Percentiles rank a stretch among this genome's conserved stretches.
These are phyloP conservation scores for Allium sativum DNA, from an alignment of 106 monocot genomes.

Conservation along the genomic window DNA sequence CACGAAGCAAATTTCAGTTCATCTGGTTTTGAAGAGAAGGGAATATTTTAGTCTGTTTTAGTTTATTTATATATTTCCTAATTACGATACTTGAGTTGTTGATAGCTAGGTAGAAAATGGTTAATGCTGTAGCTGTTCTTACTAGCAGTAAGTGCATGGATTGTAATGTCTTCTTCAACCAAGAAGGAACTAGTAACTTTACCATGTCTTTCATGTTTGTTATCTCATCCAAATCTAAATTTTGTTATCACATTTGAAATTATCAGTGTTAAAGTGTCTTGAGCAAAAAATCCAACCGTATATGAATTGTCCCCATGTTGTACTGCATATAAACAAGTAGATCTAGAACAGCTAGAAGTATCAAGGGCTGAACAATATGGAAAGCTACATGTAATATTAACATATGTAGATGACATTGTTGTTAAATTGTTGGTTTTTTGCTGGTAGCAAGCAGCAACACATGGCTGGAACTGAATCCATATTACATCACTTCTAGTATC, in stretches of 20 bases:
- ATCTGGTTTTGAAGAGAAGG: no score
- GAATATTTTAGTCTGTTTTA: no score
- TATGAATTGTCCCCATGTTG: slow-evolving; percentile 20
- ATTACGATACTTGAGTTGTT: no score
- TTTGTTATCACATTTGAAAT: slow-evolving; percentile 5
- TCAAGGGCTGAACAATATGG: slow-evolving; percentile 14
- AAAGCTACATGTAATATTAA: slow-evolving; percentile 16
- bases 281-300: slow-evolving; percentile 10
- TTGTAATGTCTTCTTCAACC: no score
- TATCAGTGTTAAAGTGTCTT: slow-evolving; percentile 18
- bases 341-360: slow-evolving; percentile 4
- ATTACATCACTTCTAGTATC: slow-evolving; percentile 15
- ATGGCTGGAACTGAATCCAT: slow-evolving; percentile 12
- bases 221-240: slow-evolving; percentile 37
- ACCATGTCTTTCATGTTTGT: no score
- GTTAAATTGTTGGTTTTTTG: slow-evolving; percentile 9
- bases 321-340: slow-evolving; percentile 20
- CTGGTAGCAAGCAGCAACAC: slow-evolving; percentile 1
- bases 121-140: no score
- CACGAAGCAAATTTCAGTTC: no score
- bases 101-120: no score
- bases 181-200: no score
- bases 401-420: slow-evolving; percentile 3
- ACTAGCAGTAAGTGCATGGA: no score
- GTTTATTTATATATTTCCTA: no score